phyloP scores from a whole-genome alignment of 306 rosid species.

The Cicer pinnatifidum region DNA sequence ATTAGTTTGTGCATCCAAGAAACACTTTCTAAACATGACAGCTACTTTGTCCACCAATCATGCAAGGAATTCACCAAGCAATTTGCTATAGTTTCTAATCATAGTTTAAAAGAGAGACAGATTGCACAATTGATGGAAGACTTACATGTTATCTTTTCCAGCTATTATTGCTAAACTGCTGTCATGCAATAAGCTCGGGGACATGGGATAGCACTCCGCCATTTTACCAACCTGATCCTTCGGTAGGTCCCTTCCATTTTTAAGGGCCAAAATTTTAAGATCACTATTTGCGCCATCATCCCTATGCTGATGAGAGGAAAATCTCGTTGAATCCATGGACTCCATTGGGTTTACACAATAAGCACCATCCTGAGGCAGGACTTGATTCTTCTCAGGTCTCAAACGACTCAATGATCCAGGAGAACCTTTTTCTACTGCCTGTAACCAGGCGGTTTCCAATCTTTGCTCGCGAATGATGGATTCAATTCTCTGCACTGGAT shows the following conservation, averaged over 20 bases:
- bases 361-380: constrained; percentile 81
- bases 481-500: constrained; percentile 91
- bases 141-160: constrained; percentile 83
- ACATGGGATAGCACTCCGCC: constrained; percentile 68
- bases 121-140: constrained; percentile 46
- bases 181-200: constrained; percentile 92
- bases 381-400: constrained; percentile 95
- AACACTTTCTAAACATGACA: constrained; percentile 20
- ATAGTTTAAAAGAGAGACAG: constrained; percentile 13
- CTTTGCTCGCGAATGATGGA: constrained; percentile 93
- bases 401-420: constrained; percentile 79
- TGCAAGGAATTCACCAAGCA: constrained; percentile 35
- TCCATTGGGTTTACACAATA: constrained; percentile 66
- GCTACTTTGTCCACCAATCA: constrained; percentile 35
- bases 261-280: constrained; percentile 57
- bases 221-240: constrained; percentile 70
- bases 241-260: constrained; percentile 62
- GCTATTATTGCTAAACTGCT: constrained; percentile 63
- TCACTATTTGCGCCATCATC: constrained; percentile 68
- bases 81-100: constrained; percentile 26
- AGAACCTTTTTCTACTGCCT: constrained; percentile 86
- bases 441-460: constrained; percentile 96
- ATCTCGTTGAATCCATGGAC: constrained; percentile 57
- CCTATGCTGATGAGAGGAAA: constrained; percentile 72
- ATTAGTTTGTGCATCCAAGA: constrained; percentile 36